These are phyloP conservation scores for Leptomonas seymouri DNA, from an alignment of 208 protist species.

Conservation along the genomic window DNA sequence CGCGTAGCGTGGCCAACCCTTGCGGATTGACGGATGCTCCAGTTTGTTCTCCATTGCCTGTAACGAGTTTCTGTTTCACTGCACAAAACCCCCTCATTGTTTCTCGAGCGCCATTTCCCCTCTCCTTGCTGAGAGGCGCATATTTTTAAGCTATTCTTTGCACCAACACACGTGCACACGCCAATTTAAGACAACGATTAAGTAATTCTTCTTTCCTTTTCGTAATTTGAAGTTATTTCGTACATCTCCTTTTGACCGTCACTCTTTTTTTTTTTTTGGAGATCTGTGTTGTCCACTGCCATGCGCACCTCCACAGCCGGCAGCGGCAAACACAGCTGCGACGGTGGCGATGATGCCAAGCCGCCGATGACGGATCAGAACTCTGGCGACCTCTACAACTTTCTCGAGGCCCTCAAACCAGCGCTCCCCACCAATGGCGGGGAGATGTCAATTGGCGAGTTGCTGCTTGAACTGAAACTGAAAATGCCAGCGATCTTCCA, in stretches of 20 bases:
- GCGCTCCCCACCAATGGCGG: constrained; percentile 38
- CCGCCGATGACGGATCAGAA: constrained; percentile 39
- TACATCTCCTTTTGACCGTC: neutral
- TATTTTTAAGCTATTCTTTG: neutral
- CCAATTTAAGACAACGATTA: neutral
- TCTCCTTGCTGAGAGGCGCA: neutral
- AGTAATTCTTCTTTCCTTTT: neutral
- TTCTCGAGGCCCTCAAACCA: constrained; percentile 41
- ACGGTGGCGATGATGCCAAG: constrained; percentile 1
- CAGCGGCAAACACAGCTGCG: neutral
- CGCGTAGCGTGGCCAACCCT: no score
- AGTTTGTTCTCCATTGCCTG: no score
- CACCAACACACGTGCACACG: neutral
- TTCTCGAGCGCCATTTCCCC: neutral
- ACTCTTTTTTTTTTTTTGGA: no score
- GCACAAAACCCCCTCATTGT: no score
- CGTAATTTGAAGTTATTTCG: no score
- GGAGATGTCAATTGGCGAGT: constrained; percentile 50
- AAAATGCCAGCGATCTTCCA: constrained; percentile 40
- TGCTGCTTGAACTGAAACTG: constrained; percentile 38
- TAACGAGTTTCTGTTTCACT: no score
- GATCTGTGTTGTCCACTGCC: neutral
- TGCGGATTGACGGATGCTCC: no score
- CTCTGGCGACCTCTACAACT: constrained; percentile 49
- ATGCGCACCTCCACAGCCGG: neutral